phyloP scores from a whole-genome alignment of 352 stramenopile genomes.

The Phytophthora lateralis region DNA sequence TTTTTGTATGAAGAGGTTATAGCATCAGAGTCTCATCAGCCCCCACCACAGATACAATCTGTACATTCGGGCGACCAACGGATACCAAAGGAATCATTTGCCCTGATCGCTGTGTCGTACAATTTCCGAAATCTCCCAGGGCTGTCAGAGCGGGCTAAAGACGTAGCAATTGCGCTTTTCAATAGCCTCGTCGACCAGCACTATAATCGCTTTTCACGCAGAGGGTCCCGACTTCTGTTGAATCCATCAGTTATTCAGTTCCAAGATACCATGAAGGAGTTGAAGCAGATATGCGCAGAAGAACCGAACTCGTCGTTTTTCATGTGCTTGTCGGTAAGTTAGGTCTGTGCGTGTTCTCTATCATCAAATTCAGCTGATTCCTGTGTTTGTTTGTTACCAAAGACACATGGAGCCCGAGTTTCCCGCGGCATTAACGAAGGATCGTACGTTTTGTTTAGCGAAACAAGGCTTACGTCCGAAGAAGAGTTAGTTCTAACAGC shows the following conservation, averaged over 20 bases:
- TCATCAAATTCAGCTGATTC: background rate
- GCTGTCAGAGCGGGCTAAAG: constrained; percentile 61
- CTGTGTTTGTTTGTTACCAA: background rate
- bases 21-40: background rate
- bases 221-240: constrained; percentile 64
- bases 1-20: constrained; percentile 4
- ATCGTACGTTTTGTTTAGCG: constrained; percentile 75
- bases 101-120: constrained; percentile 59
- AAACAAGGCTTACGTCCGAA: constrained; percentile 68
- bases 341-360: background rate
- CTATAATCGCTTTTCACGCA: constrained; percentile 54
- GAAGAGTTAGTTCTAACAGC: constrained; percentile 73
- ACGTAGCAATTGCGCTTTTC: constrained; percentile 58
- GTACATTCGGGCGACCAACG: background rate
- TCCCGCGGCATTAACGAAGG: constrained; percentile 56
- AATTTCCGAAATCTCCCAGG: constrained; percentile 60
- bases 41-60: background rate
- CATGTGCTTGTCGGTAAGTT: constrained; percentile 62
- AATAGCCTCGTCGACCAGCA: constrained; percentile 54
- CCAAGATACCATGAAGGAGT: constrained; percentile 72
- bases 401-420: constrained; percentile 77
- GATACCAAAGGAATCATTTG: constrained; percentile 45
- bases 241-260: constrained; percentile 88
- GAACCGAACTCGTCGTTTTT: constrained; percentile 61
- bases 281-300: constrained; percentile 43